A percentile compares a stretch with the other conserved stretches of the same genome.
Conservation (phyloP, 331 rosid species). For the Pyracantha coccinea region DNA sequence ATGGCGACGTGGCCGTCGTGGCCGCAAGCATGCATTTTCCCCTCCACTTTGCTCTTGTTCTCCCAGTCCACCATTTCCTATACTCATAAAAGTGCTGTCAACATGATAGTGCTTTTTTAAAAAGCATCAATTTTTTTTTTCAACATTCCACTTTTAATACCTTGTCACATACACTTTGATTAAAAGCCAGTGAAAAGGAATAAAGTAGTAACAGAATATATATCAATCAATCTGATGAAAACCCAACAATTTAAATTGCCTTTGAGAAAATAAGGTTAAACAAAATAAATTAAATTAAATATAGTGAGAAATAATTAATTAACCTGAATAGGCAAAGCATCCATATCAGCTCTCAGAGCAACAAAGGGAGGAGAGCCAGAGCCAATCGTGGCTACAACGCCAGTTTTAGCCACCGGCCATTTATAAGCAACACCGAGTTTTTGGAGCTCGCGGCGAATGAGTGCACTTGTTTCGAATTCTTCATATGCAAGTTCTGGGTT, state of each 20-base stretch:
- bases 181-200: neutral
- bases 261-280: neutral
- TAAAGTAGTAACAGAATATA: neutral
- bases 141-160: neutral
- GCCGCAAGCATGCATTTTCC: conserved; percentile 85
- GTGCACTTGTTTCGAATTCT: conserved; percentile 60
- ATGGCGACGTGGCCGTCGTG: conserved; percentile 72
- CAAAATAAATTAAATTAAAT: neutral
- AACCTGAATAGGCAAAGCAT: conserved; percentile 92
- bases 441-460: conserved; percentile 68
- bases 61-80: conserved; percentile 83
- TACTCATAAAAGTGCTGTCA: neutral
- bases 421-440: conserved; percentile 45
- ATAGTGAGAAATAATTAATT: neutral
- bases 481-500: conserved; percentile 78
- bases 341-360: conserved; percentile 95
- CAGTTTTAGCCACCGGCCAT: conserved; percentile 87
- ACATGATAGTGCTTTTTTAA: neutral
- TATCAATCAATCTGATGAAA: neutral
- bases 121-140: neutral
- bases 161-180: neutral
- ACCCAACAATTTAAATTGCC: neutral
- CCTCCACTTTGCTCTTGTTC: conserved; percentile 68
- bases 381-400: conserved; percentile 76
- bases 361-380: conserved; percentile 76